Evolutionary conservation across 2,329 filamentous ascomycete genomes (phyloP).

Genomic region (Fusarium xyrophilum): DNA sequence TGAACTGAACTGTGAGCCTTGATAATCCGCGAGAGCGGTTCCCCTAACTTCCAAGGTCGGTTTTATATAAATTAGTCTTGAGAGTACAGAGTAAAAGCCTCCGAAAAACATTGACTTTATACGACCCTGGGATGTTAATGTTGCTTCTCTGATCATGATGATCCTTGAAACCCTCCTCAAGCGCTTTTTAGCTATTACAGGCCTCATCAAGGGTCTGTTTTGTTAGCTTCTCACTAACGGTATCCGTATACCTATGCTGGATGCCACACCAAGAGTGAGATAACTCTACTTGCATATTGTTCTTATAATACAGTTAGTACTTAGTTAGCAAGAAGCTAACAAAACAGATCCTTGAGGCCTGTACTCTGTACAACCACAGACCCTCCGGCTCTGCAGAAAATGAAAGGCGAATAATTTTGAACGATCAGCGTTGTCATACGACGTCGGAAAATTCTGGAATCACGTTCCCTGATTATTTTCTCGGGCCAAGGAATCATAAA

Average conservation of each 20-base stretch:
- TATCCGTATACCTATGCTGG: no score
- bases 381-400: conserved; percentile 23
- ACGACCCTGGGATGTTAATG: not conserved
- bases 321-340: no score
- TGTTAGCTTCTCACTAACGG: no score
- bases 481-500: not conserved
- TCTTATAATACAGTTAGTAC: no score
- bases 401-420: not conserved
- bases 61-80: conserved; percentile 3
- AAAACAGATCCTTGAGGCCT: no score
- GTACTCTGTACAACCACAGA: conserved; percentile 16
- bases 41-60: not conserved
- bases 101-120: conserved; percentile 7
- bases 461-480: conserved; percentile 8
- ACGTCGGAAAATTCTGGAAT: conserved; percentile 1
- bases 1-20: not conserved
- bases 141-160: conserved; percentile 1
- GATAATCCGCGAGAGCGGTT: not conserved
- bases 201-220: no score
- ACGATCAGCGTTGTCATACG: conserved; percentile 11
- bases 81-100: conserved; percentile 8
- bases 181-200: not conserved
- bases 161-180: conserved; percentile 2
- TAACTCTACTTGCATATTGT: no score
- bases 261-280: no score